phyloP scores from a whole-genome alignment of 306 rosid species.

The Astragalus membranaceus region DNA sequence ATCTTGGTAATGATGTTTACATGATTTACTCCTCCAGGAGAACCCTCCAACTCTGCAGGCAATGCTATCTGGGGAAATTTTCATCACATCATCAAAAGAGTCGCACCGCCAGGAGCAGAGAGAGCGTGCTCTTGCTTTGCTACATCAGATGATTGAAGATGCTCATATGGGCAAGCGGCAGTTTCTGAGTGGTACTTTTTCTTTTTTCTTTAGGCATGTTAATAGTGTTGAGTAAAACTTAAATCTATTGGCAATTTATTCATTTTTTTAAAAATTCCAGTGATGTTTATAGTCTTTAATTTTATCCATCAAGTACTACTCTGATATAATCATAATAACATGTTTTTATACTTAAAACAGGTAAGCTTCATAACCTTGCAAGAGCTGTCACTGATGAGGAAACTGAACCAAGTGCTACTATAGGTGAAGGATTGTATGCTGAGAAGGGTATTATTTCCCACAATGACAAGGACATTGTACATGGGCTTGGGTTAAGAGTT shows the following conservation, averaged over 20 bases:
- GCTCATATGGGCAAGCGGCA: constrained; percentile 93
- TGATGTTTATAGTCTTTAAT: not conserved
- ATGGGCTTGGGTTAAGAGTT: constrained; percentile 85
- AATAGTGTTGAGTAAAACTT: not conserved
- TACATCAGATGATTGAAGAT: constrained; percentile 97
- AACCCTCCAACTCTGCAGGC: constrained; percentile 67
- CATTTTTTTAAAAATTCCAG: not conserved
- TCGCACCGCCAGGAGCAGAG: constrained; percentile 76
- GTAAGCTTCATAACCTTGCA: constrained; percentile 97
- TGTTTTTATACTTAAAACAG: constrained; percentile 36
- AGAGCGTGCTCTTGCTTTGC: constrained; percentile 91
- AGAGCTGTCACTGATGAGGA: constrained; percentile 98
- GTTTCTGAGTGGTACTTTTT: constrained; percentile 77
- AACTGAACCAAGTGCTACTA: constrained; percentile 53
- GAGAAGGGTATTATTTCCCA: constrained; percentile 54
- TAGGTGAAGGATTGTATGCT: constrained; percentile 63
- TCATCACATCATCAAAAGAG: constrained; percentile 54
- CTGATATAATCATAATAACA: constrained; percentile 17
- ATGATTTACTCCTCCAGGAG: constrained; percentile 53
- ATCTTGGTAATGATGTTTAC: constrained; percentile 25
- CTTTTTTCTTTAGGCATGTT: constrained; percentile 12
- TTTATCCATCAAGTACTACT: constrained; percentile 7
- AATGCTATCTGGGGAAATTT: constrained; percentile 62
- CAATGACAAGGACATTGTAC: constrained; percentile 60
- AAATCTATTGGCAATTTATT: not conserved